Percentiles rank a stretch among this genome's conserved stretches.
Evolutionary conservation across 225 moss, liverwort and hornwort species (phyloP).

Genomic region (Lunularia cruciata): DNA sequence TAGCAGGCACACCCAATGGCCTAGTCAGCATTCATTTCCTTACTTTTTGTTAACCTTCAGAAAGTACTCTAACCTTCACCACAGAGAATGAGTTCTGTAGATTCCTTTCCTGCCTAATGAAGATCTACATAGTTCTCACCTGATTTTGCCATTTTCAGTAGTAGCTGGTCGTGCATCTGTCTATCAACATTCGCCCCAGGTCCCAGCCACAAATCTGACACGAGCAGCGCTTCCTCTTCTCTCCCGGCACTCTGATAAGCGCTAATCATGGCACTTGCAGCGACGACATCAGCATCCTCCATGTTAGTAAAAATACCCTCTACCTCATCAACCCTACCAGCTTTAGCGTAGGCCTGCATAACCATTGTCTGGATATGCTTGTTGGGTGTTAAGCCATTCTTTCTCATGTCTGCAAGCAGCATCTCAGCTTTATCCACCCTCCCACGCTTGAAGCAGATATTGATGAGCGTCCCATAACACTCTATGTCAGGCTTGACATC

Average conservation of each 20-base stretch:
- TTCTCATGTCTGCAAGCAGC: slow-evolving; percentile 63
- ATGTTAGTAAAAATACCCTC: slow-evolving; percentile 62
- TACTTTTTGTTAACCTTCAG: too few relatives aligned
- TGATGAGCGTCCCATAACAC: slow-evolving; percentile 80
- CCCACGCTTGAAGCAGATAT: slow-evolving; percentile 61
- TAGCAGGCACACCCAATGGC: too few relatives aligned
- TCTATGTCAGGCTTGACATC: slow-evolving; percentile 62
- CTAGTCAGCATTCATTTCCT: too few relatives aligned
- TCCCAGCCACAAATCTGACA: slow-evolving; percentile 42
- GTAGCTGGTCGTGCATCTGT: slow-evolving; percentile 56
- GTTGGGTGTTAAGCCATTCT: slow-evolving; percentile 59
- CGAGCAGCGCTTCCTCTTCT: slow-evolving; percentile 35
- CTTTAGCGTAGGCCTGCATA: slow-evolving; percentile 73
- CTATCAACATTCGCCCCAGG: slow-evolving; percentile 37
- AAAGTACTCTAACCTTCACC: too few relatives aligned
- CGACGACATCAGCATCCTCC: slow-evolving; percentile 61
- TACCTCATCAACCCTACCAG: slow-evolving; percentile 62
- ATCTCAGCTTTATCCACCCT: slow-evolving; percentile 57
- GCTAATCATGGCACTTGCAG: slow-evolving; percentile 55
- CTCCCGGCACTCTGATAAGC: slow-evolving; percentile 49
- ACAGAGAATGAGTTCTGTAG: too few relatives aligned
- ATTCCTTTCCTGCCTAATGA: too few relatives aligned
- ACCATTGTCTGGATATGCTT: slow-evolving; percentile 73
- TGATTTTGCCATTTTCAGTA: slow-evolving; percentile 70
- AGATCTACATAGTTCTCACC: slow-evolving; percentile 37